Conservation (phyloP, 495 filamentous ascomycete genomes). For the Aspergillus nidulans region DNA sequence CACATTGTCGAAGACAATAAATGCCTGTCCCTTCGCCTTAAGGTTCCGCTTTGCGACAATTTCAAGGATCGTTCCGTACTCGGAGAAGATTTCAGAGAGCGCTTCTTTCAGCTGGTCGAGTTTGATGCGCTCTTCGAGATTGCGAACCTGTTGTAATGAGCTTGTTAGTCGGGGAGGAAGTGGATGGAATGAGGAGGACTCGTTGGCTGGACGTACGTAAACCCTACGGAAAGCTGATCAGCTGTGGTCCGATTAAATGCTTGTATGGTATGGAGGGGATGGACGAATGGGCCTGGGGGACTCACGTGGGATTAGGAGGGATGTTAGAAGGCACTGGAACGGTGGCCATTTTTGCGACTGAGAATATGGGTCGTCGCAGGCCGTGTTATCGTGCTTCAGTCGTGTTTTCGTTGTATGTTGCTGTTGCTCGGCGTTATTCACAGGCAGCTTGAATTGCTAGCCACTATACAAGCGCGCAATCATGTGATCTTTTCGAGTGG, state of each 20-base stretch:
- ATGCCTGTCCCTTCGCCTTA: constrained; percentile 92
- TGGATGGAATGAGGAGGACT: constrained; percentile 12
- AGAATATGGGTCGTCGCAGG: constrained; percentile 14
- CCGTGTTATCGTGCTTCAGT: not conserved
- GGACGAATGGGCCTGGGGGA: constrained; percentile 4
- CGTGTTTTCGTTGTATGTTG: not conserved
- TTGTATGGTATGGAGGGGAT: not conserved
- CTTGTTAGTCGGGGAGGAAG: not conserved
- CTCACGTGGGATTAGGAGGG: constrained; percentile 49
- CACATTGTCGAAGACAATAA: constrained; percentile 82
- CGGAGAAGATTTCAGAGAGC: constrained; percentile 74
- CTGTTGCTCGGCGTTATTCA: not conserved
- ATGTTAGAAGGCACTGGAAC: constrained; percentile 23
- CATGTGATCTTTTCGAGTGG: not conserved
- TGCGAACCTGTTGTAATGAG: constrained; percentile 59
- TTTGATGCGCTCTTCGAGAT: constrained; percentile 92
- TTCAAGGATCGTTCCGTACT: constrained; percentile 88
- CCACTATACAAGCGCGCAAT: constrained; percentile 9
- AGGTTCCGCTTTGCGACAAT: constrained; percentile 90
- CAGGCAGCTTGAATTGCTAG: constrained; percentile 3
- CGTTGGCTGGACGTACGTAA: constrained; percentile 39
- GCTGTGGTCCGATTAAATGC: not conserved
- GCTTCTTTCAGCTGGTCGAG: constrained; percentile 70
- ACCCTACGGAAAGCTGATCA: constrained; percentile 39
- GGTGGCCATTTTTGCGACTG: constrained; percentile 40